These are phyloP conservation scores for Petunia secreta DNA, from an alignment of 257 asterid genomes.

Conservation along the genomic window DNA sequence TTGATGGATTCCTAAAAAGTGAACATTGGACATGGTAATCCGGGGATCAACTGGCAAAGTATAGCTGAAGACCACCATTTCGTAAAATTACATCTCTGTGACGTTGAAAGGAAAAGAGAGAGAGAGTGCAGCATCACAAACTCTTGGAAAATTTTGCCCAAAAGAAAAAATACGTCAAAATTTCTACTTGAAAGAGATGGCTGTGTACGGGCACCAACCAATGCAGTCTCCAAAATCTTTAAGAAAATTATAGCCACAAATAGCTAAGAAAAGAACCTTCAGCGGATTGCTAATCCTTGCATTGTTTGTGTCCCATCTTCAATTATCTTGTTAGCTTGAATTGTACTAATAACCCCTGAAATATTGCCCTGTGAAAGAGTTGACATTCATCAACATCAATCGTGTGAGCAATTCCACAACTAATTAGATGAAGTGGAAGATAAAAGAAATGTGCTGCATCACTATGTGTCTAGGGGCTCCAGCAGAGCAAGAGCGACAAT, in stretches of 20 bases:
- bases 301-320: constrained; percentile 70
- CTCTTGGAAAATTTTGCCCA: neutral
- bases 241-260: neutral
- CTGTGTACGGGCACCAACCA: neutral
- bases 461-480: neutral
- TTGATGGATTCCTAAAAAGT: neutral
- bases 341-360: constrained; percentile 57
- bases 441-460: neutral
- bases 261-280: constrained; percentile 28
- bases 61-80: neutral
- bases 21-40: neutral
- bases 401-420: neutral
- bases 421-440: neutral
- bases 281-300: constrained; percentile 68
- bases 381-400: neutral
- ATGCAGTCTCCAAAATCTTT: neutral
- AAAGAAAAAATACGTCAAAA: neutral
- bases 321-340: constrained; percentile 74
- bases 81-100: neutral
- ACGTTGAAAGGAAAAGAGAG: neutral
- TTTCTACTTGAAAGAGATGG: neutral
- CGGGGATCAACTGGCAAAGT: neutral
- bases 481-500: neutral
- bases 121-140: neutral
- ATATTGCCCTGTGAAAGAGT: constrained; percentile 58